Evolutionary conservation across 768 basidiomycete genomes (phyloP), one percentile per base, ranked within the genome.

Genomic region (button mushroom (Agaricus bisporus)): DNA sequence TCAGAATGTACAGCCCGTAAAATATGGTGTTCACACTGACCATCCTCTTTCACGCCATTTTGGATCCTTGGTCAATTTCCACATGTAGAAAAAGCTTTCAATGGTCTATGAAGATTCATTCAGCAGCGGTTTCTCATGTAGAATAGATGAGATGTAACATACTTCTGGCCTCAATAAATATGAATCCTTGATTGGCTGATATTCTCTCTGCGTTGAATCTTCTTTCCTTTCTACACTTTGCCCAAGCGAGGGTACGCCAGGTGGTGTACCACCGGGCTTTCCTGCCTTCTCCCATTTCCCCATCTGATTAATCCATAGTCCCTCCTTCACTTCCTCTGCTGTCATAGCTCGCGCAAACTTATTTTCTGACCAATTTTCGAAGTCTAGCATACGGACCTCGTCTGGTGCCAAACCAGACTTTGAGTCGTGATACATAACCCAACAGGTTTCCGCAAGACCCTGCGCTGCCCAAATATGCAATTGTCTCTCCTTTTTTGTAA

Each of bases 21-120:
- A 26, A 5, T 6, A 25, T 36, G 62, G 60, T 81, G 86, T 25
- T 12, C 8, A 39, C n/a, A 90, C 80, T 17, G 61, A 68, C 76
- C 85, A 89, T 2, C 85, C 88, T 26, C 81, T 78, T 51, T 90
- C 82, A 49, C 88, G 73, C 88, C 88, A 90, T 42, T 72, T 75
- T 4, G 66, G 64, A 43, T 90, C 78, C 0, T 81, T 78, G 0
- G 87, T 90, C 14, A 77, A 75, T 47, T 79, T 77, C 80, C 83
- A 89, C 61, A 91, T 64, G 12, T 86, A 61, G 64, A 82, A 89
- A 51, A 91, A 68, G 22, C 80, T 82, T 61, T 91, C 88, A 5
- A 91, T 60, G 8, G 88, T 80, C 87, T 91, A 28, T 26, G 41
- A 29, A 29, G 15, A 43, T 28, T 29, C 38, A 45, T 56, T 52